Base-by-base conservation (phyloP, 257 asterid species). In the Rauvolfia tetraphylla region DNA sequence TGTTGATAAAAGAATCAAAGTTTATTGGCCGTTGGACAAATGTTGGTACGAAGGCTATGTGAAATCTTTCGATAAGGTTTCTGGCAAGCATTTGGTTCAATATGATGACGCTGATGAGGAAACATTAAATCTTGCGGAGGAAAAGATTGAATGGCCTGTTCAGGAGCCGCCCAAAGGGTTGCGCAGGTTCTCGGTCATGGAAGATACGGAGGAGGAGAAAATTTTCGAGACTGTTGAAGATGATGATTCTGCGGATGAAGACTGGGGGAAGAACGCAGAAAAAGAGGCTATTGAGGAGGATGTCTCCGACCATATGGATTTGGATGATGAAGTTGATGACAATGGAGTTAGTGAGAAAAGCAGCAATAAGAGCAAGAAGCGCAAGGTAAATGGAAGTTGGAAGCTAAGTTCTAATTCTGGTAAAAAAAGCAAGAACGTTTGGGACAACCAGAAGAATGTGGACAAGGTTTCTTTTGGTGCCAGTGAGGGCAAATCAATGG, bases 51-150 rank as follows among this genome's bases (percentile, higher is more conserved):
- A 87, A 77, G 99, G 99, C 8, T 73, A 58, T 61, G 96, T 95
- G 36, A 87, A 81, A 65, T 90, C 89, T 61, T 91, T 89, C n/a
- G 96, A 95, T 76, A 79, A 76, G 76, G 14, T 76, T 62, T 87
- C 92, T 9, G 98, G 96, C 20, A 88, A 90, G 85, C 99, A 95
- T 89, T 82, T 84, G 89, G 87, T 95, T 84, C 86, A 79, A 85
- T 92, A 95, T 79, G 96, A 92, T 46, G 99, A 95, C 62, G 94
- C 79, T 1, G 97, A 92, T 56, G 96, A 92, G 90, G 98, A 95
- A 80, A 57, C 69, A 83, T n/a, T 95, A 29, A 63, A 81, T 78
- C 84, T 95, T 18, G 61, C 82, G 23, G 86, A 41, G 81, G 98
- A 95, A 57, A 91, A 84, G 84, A 76, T 91, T 62, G 96, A 91